These are phyloP conservation scores for Nakaseomyces delphensis DNA, from an alignment of 1,139 yeast species.

Conservation along the genomic window DNA sequence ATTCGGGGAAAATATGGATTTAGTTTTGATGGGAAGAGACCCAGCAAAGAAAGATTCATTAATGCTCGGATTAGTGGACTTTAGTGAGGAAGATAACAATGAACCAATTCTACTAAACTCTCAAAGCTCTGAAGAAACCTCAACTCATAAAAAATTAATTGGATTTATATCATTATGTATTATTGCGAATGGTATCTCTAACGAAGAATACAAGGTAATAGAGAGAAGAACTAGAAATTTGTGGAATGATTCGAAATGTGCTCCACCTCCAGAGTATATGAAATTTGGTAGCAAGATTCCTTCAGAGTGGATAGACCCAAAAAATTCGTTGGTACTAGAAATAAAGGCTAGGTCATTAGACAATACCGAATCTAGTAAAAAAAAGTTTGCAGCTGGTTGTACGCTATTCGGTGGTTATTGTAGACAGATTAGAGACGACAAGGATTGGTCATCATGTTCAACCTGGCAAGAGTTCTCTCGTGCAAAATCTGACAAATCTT, in stretches of 20 bases:
- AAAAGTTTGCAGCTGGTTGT: constrained; percentile 52
- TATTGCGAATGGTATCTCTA: constrained; percentile 78
- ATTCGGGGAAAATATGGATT: constrained; percentile 79
- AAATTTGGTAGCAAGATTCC: constrained; percentile 59
- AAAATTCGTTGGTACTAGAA: constrained; percentile 70
- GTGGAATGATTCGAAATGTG: constrained; percentile 45
- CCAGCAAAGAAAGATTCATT: constrained; percentile 68
- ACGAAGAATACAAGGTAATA: constrained; percentile 51
- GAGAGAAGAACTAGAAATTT: constrained; percentile 48
- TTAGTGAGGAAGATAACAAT: constrained; percentile 24
- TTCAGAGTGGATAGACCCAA: constrained; percentile 70
- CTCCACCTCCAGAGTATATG: constrained; percentile 35
- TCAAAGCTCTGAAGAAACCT: constrained; percentile 1
- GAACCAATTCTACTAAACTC: constrained; percentile 1
- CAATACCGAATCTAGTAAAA: constrained; percentile 35
- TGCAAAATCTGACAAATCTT: constrained; percentile 27
- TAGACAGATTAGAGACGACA: constrained; percentile 59
- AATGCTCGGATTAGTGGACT: constrained; percentile 57
- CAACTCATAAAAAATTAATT: constrained; percentile 14
- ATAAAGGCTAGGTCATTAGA: constrained; percentile 74
- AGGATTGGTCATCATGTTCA: constrained; percentile 47
- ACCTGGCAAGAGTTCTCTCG: constrained; percentile 47
- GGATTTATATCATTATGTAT: constrained; percentile 57
- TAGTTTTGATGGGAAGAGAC: constrained; percentile 68
- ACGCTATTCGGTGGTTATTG: constrained; percentile 76